phyloP scores from a whole-genome alignment of 805 yeast species.

The Kazachstania africana region DNA sequence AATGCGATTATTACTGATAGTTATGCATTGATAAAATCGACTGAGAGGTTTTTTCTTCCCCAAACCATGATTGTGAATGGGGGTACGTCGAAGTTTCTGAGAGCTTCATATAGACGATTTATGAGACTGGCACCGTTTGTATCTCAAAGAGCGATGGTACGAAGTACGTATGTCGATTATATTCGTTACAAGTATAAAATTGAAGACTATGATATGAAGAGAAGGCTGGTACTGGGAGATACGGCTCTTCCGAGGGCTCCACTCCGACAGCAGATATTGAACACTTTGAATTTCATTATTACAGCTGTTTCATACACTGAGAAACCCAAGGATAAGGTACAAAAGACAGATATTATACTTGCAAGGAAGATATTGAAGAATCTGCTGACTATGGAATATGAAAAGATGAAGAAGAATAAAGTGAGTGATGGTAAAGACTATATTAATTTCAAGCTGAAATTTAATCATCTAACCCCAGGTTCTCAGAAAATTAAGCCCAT shows the following conservation, averaged over 20 bases:
- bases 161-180: conserved; percentile 17
- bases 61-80: neutral
- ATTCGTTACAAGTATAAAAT: conserved; percentile 18
- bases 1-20: neutral
- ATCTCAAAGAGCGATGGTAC: conserved; percentile 17
- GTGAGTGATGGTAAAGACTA: conserved; percentile 1
- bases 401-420: conserved; percentile 8
- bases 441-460: conserved; percentile 7
- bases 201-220: conserved; percentile 18
- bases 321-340: conserved; percentile 1
- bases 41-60: neutral
- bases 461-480: conserved; percentile 7
- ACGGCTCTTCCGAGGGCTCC: neutral
- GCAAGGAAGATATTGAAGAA: conserved; percentile 18
- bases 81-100: neutral
- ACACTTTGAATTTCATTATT: conserved; percentile 16
- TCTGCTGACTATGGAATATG: conserved; percentile 18
- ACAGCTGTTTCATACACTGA: conserved; percentile 13
- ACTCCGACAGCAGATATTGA: conserved; percentile 1
- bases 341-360: neutral
- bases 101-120: conserved; percentile 17
- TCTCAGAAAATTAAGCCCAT: no score
- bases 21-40: neutral
- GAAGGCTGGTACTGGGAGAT: conserved; percentile 7
- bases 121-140: conserved; percentile 18